Conservation (phyloP, 495 filamentous ascomycete species). For the Penicillium paxilli region DNA sequence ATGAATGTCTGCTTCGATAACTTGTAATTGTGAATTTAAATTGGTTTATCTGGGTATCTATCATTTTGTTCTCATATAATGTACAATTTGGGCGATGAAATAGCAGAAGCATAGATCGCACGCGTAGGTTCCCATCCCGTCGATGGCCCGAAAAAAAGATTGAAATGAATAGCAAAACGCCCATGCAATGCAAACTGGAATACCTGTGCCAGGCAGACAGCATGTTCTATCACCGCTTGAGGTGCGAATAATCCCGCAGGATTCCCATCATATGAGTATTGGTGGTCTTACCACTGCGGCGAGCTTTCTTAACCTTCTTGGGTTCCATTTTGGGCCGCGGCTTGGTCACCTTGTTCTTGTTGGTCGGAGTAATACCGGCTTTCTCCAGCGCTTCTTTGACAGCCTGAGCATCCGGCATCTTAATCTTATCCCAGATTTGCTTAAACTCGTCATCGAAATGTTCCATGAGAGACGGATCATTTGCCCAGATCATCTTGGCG, state of each 20-base stretch:
- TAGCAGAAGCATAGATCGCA: not conserved
- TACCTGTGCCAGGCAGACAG: not conserved
- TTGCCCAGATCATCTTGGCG: constrained; percentile 82
- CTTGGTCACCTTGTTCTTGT: constrained; percentile 67
- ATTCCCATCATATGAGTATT: constrained; percentile 92
- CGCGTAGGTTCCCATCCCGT: not conserved
- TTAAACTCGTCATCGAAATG: constrained; percentile 80
- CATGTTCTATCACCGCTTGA: constrained; percentile 42
- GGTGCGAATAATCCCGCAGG: constrained; percentile 77
- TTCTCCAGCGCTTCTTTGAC: constrained; percentile 73
- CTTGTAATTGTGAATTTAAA: not conserved
- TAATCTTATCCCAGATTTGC: constrained; percentile 76
- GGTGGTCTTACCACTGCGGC: constrained; percentile 79
- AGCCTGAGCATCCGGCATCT: constrained; percentile 71
- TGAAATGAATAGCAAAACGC: constrained; percentile 14
- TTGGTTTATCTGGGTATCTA: constrained; percentile 33
- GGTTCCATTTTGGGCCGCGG: constrained; percentile 54
- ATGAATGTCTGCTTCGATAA: too few relatives aligned
- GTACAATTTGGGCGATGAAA: not conserved
- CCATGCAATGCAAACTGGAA: constrained; percentile 21
- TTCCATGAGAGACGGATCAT: constrained; percentile 75
- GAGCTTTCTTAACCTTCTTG: constrained; percentile 63
- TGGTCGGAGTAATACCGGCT: constrained; percentile 75
- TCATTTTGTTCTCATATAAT: constrained; percentile 23
- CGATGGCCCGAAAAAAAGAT: not conserved